Conservation (phyloP, 768 basidiomycete genomes). For the Lentinula boryana region DNA sequence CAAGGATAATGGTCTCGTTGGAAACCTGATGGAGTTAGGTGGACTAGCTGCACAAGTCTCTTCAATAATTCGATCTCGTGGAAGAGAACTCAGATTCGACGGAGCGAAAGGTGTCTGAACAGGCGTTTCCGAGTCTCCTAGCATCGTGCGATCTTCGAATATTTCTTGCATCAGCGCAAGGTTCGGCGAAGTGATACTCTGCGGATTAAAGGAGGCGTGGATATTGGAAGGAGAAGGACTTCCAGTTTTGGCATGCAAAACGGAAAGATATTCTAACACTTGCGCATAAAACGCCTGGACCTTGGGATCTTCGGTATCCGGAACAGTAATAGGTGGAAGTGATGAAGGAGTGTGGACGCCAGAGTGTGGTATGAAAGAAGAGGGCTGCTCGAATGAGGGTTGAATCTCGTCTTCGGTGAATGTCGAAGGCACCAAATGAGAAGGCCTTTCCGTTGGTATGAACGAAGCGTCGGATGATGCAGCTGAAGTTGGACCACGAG, state of each 20-base stretch:
- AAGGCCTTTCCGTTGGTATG: neutral
- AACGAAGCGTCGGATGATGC: conserved; percentile 15
- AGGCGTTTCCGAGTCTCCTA: neutral
- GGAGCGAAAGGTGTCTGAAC: neutral
- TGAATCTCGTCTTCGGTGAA: conserved; percentile 4
- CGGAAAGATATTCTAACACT: conserved; percentile 70
- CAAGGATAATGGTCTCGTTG: neutral
- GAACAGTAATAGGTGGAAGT: conserved; percentile 51
- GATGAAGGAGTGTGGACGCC: conserved; percentile 23
- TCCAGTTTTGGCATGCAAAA: conserved; percentile 54
- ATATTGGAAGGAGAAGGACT: conserved; percentile 2
- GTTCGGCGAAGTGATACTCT: conserved; percentile 2
- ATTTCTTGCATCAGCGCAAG: conserved; percentile 10
- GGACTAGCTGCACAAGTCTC: conserved; percentile 22
- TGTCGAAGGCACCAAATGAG: conserved; percentile 1
- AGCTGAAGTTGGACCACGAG: neutral
- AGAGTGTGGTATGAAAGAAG: conserved; percentile 11
- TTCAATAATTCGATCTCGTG: neutral
- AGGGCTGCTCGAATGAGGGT: neutral
- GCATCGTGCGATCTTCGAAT: neutral
- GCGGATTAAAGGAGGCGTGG: neutral
- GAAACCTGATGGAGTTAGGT: neutral
- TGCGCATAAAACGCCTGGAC: conserved; percentile 85
- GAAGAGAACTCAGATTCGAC: neutral
- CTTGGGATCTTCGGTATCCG: conserved; percentile 65